Percentiles rank a stretch among this genome's conserved stretches.
Evolutionary conservation across 192 early-diverging fungal genomes (phyloP).

Genomic region (Backusella australiensis): DNA sequence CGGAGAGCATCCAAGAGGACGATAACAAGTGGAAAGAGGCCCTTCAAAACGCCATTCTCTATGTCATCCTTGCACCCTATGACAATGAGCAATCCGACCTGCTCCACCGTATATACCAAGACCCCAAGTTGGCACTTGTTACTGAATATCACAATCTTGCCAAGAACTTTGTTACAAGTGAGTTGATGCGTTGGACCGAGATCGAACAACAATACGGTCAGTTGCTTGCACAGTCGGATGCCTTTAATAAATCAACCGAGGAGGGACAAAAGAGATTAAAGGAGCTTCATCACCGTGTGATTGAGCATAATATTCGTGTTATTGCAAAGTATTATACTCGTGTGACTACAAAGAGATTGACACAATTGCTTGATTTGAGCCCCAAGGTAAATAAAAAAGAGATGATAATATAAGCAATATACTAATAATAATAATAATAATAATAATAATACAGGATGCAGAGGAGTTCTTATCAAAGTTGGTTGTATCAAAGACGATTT

Average conservation of each 20-base stretch:
- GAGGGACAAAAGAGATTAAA: constrained; percentile 77
- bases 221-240: constrained; percentile 67
- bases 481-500: constrained; percentile 93
- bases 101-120: constrained; percentile 81
- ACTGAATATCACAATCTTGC: constrained; percentile 64
- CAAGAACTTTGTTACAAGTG: constrained; percentile 87
- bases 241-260: constrained; percentile 71
- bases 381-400: constrained; percentile 44
- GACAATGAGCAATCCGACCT: constrained; percentile 97
- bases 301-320: constrained; percentile 98
- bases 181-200: constrained; percentile 94
- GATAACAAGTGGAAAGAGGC: constrained; percentile 72
- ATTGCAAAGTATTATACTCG: constrained; percentile 95
- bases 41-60: constrained; percentile 81
- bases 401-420: too few relatives aligned
- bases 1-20: constrained; percentile 76
- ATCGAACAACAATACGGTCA: constrained; percentile 89
- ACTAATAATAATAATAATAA: constrained; percentile 12
- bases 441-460: constrained; percentile 59
- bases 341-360: constrained; percentile 81
- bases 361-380: constrained; percentile 86
- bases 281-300: constrained; percentile 89
- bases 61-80: constrained; percentile 86
- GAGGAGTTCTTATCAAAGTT: constrained; percentile 92
- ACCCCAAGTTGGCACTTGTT: constrained; percentile 76